Base-by-base conservation (phyloP, 352 stramenopile species). In the Vaucheria bursata region DNA sequence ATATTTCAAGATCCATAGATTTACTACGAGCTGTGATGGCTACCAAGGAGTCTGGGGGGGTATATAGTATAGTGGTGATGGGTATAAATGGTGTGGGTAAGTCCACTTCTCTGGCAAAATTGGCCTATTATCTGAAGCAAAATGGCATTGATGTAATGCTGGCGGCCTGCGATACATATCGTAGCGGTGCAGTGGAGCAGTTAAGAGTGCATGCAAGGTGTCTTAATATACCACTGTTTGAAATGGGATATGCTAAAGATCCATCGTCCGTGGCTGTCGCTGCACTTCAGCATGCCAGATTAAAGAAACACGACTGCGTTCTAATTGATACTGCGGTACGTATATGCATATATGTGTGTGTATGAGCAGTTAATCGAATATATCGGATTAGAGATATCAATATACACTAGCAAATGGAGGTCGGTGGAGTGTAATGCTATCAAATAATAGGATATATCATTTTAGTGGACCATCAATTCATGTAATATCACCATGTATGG, bases 11-110 rank as follows among this genome's bases (percentile, higher is more conserved):
- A 7, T 68, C 53, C 2, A 68, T 52, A 31, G 5, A 73, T 52
- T 8, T 72, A 52, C 70, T 36, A 12, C 67, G 34, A 7, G 65
- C 78, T 73, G 73, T 80, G 64, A 74, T 72, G 31, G 78, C 92
- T 36, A 89, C 91, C 6, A 94, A 91, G 81, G 88, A 87, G 1
- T 85, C 90, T 50, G 88, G 89, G 37, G 88, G 88, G 76, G 91
- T 93, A n/a, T 99, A 97, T 87, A 95, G 92, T 68, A 98, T 99
- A 85, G 93, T 97, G 0, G 98, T 99, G 84, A 92, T 98, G 12
- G 96, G 96, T 37, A 96, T 99, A 37, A 99, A 99, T 85, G 96
- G 96, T 69, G 93, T 98, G 53, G 94, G 95, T 76, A 99, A 99
- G 86, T 97, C 91, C n/a, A 99, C 96, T 2, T 97, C 90, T 75